Conservation (phyloP, 768 basidiomycete genomes). For the Dioszegia aurantiaca region DNA sequence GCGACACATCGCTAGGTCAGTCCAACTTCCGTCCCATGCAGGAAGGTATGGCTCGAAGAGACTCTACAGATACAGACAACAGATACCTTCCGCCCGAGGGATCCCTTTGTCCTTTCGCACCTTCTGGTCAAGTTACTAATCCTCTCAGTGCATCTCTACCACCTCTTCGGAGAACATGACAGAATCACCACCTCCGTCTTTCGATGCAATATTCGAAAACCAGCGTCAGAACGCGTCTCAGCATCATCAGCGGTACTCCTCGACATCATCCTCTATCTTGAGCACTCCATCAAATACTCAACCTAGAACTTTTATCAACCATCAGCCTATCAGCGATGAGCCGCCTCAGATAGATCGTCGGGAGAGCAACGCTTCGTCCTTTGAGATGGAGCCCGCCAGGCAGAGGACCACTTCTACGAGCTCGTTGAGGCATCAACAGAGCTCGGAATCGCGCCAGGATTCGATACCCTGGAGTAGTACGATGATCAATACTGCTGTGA, state of each 20-base stretch:
- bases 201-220: conserved; percentile 14
- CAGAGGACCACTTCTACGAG: conserved; percentile 13
- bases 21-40: too few relatives aligned
- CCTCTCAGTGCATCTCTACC: neutral
- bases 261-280: neutral
- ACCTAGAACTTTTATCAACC: neutral
- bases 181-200: conserved; percentile 13
- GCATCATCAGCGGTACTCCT: neutral
- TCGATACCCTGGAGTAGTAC: conserved; percentile 40
- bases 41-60: too few relatives aligned
- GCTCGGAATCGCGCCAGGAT: conserved; percentile 24
- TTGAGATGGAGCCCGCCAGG: neutral
- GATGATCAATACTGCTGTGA: conserved; percentile 33
- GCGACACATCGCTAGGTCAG: too few relatives aligned
- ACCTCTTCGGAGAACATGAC: neutral
- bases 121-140: too few relatives aligned
- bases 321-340: conserved; percentile 23
- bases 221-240: conserved; percentile 5
- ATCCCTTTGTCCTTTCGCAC: too few relatives aligned
- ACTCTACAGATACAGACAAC: too few relatives aligned
- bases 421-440: conserved; percentile 6
- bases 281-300: neutral
- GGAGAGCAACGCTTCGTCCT: conserved; percentile 21
- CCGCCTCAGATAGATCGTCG: conserved; percentile 22
- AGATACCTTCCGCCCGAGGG: too few relatives aligned